Base-by-base conservation (phyloP, 73 alveolate species). In the Blepharisma stoltei region DNA sequence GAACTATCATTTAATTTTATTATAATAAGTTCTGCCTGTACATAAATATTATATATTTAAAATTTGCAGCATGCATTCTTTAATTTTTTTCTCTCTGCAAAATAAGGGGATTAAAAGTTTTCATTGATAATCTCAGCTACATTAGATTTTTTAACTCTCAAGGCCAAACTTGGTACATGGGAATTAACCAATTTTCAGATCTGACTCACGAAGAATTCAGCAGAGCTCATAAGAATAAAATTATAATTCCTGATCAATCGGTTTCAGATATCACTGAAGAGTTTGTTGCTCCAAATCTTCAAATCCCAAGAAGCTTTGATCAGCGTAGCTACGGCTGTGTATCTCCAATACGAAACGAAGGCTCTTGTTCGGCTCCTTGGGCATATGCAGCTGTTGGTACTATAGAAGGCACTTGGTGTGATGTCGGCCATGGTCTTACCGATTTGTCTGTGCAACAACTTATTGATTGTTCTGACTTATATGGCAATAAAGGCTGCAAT, bases 351-450 rank as follows among this genome's bases (percentile, higher is more conserved):
- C 48, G 75, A 79, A 83, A 82, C 44, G 81, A 82, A 78, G 90
- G 88, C 47, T 27, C 68, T 23, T 82, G 90, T 21, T 89, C 83
- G 21, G 65, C 83, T 73, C 75, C 87, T 71, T 82, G 90, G 90
- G 86, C 90, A 11, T 82, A 73, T 71, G 46, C 83, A 78, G 48
- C 90, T 5, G 71, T 76, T 2, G 87, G 78, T 2, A 68, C 83
- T 55, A 54, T 82, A 77, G 90, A 82, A 82, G 71, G 82, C 11
- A 44, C 67, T 55, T 77, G 54, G 55, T 55, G 67, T 4, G 6
- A 6, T 9, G 1, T 46, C 0, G 25, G 14, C n/a, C 27, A 46
- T 6, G 73, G 6, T 6, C 46, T 76, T 7, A 7, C 43, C 52
- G 9, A 43, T 0, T 32, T 78, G 6, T 41, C 78, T 77, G 83